phyloP scores from a whole-genome alignment of 768 basidiomycete species.

The Pisolithus microcarpus region DNA sequence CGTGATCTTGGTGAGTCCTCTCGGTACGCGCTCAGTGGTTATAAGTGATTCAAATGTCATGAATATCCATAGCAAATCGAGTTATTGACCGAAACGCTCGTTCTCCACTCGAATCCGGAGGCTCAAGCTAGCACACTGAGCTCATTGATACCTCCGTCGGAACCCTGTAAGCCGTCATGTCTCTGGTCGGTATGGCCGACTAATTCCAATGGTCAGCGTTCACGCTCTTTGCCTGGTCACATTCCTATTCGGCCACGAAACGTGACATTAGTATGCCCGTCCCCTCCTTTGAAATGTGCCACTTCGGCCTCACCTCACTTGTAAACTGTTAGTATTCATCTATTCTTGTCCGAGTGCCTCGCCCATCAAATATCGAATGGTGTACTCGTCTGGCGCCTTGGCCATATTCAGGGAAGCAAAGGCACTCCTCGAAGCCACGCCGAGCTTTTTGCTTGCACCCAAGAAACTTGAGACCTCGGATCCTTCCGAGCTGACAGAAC shows the following conservation, averaged over 20 bases:
- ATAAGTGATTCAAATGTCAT: neutral
- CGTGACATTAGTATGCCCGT: constrained; percentile 53
- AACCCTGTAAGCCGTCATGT: constrained; percentile 40
- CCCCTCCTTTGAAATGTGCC: no score
- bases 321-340: constrained; percentile 58
- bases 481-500: constrained; percentile 61
- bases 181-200: neutral
- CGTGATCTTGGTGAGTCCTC: constrained; percentile 55
- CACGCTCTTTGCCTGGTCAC: constrained; percentile 63
- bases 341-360: constrained; percentile 84
- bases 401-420: constrained; percentile 53
- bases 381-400: constrained; percentile 73
- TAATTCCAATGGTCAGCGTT: constrained; percentile 31
- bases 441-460: constrained; percentile 35
- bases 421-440: constrained; percentile 38
- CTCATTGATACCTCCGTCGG: constrained; percentile 43
- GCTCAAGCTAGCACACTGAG: constrained; percentile 39
- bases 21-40: neutral
- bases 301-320: constrained; percentile 1
- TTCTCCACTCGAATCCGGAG: constrained; percentile 36
- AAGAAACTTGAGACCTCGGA: constrained; percentile 82
- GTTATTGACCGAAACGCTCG: constrained; percentile 50
- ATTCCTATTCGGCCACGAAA: constrained; percentile 32
- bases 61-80: constrained; percentile 52
- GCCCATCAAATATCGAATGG: constrained; percentile 80